Base-by-base conservation (phyloP, 2,329 filamentous ascomycete genomes). In the Bertia moriformis region DNA sequence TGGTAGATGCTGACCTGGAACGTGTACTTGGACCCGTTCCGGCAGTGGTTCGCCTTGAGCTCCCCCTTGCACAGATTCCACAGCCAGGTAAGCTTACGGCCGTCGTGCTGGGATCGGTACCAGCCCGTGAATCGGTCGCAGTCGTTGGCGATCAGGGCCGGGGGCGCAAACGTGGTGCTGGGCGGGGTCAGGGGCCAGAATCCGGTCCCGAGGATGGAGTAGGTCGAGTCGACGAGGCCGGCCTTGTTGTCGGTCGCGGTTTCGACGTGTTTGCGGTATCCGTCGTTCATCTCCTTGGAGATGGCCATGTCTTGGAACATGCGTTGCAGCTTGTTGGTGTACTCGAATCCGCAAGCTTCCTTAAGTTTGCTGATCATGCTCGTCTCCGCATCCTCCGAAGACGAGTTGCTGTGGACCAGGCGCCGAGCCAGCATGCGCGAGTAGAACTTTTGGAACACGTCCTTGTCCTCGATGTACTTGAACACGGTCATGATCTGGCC, bases 291-390 rank as follows among this genome's bases (percentile, higher is more conserved):
- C 61, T 98, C 91, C 62, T 95, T 95, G 46, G 89, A 96, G 38
- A 94, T 94, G 58, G 96, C 89, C 68, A 98, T 95, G 55, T 98
- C 91, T 58, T 96, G 89, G 73, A 96, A 98, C 91, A 98, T 98
- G 54, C 91, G 86, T 65, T 96, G 89, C 36, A 98, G 73, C 66
- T 96, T 96, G 69, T 96, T 98, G 49, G 91, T 98, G 62, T 98
- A 98, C 59, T 98, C 91, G 49, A 95, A 98, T 51, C 91, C 91
- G 54, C 91, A 96, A 0, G 91, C 89, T 55, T 98, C 91, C 66
- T 98, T 98, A 48, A 98, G 69, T 64, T 96, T 98, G 65, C 84
- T 88, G 60, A 98, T 98, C 91, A 98, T 98, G 63, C 86, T 95
- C 0, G 87, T 95, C 66, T 98, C 91, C 2, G 91, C 89, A 61